Evolutionary conservation across 495 filamentous ascomycete species (phyloP), one percentile per base, ranked within the genome.

Genomic region (Choiromyces venosus): DNA sequence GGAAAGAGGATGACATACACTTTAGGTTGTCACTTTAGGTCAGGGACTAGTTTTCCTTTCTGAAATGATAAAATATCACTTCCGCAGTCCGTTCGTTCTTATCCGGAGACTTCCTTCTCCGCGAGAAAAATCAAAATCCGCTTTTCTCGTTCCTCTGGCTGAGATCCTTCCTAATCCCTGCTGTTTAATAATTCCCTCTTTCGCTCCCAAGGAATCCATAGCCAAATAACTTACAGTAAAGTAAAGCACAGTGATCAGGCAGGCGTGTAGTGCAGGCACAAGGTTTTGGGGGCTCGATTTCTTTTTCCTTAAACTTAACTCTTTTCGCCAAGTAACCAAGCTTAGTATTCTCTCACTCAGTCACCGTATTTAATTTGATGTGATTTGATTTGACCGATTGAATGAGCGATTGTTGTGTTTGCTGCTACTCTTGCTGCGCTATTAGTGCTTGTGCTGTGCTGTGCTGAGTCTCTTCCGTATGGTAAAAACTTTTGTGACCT

Each of bases 1-100:
- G 52, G n/a, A n/a, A 25, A 61, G 52, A 61, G 25, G 52, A 61
- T 61, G 52, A 61, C 52, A 61, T 61, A 61, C 52, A 61, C 52
- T 61, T 61, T 29, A 29, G 52, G 52, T 61, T 61, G 52, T 29
- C 52, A 61, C 52, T n/a, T n/a, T 61, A 10, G 52, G 52, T 29
- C 52, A 61, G 52, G 52, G 52, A 61, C 52, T 4, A 29, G 52
- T 14, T 61, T 61, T 61, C 52, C 52, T 29, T 61, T 61, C 52
- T 29, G 10, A 61, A 61, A 25, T 29, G 52, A 25, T 12, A 61
- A 61, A 29, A 40, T 52, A 61, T 61, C 52, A 25, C 52, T 25
- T 61, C 52, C 9, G 46, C 9, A 0, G 25, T n/a, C n/a, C 25
- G 52, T 14, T 61, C n/a, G 9, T 16, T 29, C 52, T 61, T 16